Conservation (phyloP, 1,284 basidiomycete species). For the Cryptococcus sp. region DNA sequence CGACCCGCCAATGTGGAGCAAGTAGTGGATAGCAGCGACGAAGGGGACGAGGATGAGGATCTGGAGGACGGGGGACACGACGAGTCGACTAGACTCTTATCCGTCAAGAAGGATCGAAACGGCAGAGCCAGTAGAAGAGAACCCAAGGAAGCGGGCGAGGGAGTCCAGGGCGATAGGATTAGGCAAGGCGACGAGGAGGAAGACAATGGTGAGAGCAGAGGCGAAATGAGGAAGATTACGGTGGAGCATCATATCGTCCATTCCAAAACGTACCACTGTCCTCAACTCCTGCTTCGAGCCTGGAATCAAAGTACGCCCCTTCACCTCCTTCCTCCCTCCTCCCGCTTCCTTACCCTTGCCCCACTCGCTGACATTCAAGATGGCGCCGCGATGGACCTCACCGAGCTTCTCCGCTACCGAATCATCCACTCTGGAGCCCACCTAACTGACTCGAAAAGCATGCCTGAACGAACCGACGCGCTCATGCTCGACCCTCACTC, state of each 20-base stretch:
- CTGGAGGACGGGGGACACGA: background rate
- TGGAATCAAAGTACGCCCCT: slow-evolving; percentile 17
- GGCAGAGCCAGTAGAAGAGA: background rate
- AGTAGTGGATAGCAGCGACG: background rate
- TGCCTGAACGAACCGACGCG: slow-evolving; percentile 7
- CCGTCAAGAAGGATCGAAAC: background rate
- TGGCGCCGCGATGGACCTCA: slow-evolving; percentile 21
- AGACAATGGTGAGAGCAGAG: background rate
- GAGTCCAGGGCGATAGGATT: background rate
- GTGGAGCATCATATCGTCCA: slow-evolving; percentile 24
- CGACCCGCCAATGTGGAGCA: background rate
- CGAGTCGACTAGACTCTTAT: background rate
- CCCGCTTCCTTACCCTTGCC: background rate
- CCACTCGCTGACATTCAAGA: slow-evolving; percentile 10
- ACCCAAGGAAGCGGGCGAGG: too few relatives aligned
- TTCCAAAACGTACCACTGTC: slow-evolving; percentile 26
- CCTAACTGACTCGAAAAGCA: background rate
- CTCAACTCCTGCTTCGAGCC: slow-evolving; percentile 27
- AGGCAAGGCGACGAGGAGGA: background rate
- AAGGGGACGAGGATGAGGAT: background rate
- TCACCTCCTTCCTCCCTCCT: background rate
- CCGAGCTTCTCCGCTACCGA: slow-evolving; percentile 3
- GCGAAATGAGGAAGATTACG: slow-evolving; percentile 7
- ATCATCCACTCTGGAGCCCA: background rate
- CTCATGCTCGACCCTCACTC: slow-evolving; percentile 15